Evolutionary conservation across 176 grass and related monocot genomes (phyloP), one percentile per base, ranked within the genome.

Genomic region (Carex parvula): DNA sequence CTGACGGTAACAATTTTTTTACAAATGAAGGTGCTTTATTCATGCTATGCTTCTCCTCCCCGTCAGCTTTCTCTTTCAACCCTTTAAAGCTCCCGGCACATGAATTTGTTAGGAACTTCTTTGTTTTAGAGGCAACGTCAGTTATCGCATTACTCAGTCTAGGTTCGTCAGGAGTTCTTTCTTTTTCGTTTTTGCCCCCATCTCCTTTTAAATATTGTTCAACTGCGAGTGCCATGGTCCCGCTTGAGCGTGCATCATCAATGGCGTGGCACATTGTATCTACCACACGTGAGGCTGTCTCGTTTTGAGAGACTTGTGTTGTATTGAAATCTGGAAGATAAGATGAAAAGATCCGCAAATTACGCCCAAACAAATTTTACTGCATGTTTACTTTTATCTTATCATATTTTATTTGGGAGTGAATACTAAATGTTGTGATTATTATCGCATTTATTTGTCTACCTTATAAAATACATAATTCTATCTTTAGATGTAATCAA

Each of bases 141-240:
- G 50, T 57, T 58, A 71, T 35, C 5, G 41, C n/a, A 82, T 42
- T 66, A 22, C 79, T 82, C 73, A 57, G 15, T 78, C 73, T 57
- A 78, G 79, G 79, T 11, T 81, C 56, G 9, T 81, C 79, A 64
- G 79, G 22, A 26, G 26, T 26, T 78, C 33, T 82, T 52, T 52
- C 9, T 21, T 48, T 70, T 24, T 70, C 81, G 4, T 79, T 74
- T 80, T 39, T 90, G 80, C 83, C 88, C 2, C 84, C 68, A 33
- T 94, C 90, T 86, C 70, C 90, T 86, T 88, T 97, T 66, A 92
- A 69, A 65, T 97, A 90, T 68, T 90, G 87, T 75, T 92, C 92
- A 7, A 92, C 62, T 5, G 92, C 90, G 17, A 91, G 58, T 79
- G 89, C 70, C 79, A 97, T 86, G 14, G 92, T 92, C 82, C 84